Conservation (phyloP, 2,329 filamentous ascomycete species). For the Clonostachys chloroleuca region DNA sequence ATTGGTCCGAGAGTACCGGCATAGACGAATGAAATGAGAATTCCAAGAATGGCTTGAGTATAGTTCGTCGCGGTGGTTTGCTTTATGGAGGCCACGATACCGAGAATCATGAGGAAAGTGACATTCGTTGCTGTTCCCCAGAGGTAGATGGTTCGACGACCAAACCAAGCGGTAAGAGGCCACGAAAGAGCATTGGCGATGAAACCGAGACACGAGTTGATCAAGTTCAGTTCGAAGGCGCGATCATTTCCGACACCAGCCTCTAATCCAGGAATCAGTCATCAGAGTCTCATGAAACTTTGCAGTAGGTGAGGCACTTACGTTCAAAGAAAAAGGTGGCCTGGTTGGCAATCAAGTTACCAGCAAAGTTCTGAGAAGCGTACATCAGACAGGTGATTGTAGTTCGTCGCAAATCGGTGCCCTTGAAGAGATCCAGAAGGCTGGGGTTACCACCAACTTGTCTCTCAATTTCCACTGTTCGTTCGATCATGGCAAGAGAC, state of each 20-base stretch:
- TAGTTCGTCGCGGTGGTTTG: slow-evolving; percentile 22
- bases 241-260: slow-evolving; percentile 22
- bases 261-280: too few relatives aligned
- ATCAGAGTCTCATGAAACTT: too few relatives aligned
- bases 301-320: slow-evolving; percentile 5
- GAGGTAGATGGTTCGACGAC: slow-evolving; percentile 39
- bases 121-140: slow-evolving; percentile 43
- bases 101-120: slow-evolving; percentile 31
- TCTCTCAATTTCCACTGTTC: slow-evolving; percentile 45
- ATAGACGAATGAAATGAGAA: slow-evolving; percentile 38
- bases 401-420: slow-evolving; percentile 37
- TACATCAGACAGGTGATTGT: slow-evolving; percentile 39
- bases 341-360: slow-evolving; percentile 47
- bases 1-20: slow-evolving; percentile 40
- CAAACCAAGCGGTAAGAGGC: slow-evolving; percentile 41
- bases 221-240: slow-evolving; percentile 26
- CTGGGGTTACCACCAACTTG: slow-evolving; percentile 28
- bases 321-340: slow-evolving; percentile 47
- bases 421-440: slow-evolving; percentile 43
- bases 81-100: slow-evolving; percentile 22
- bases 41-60: slow-evolving; percentile 39
- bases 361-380: slow-evolving; percentile 33
- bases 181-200: slow-evolving; percentile 38
- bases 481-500: slow-evolving; percentile 42
- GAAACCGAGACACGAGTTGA: slow-evolving; percentile 31